phyloP scores from a whole-genome alignment of 2,329 filamentous ascomycete species.

The Akanthomyces lecanii region DNA sequence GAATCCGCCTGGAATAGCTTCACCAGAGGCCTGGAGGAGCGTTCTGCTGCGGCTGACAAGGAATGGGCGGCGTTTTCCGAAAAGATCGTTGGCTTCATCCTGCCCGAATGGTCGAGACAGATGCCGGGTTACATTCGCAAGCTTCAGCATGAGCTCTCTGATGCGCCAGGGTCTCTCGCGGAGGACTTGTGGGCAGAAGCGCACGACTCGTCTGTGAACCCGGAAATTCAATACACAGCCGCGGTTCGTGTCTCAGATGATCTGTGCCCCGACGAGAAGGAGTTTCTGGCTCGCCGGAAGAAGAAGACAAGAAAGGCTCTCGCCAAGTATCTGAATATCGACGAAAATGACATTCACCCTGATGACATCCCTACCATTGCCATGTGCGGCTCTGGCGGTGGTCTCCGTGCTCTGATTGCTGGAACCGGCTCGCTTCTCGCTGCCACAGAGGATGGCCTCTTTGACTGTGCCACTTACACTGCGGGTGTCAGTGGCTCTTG shows the following conservation, averaged over 20 bases:
- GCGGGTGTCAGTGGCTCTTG: constrained; percentile 94
- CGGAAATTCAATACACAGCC: constrained; percentile 80
- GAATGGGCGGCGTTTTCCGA: constrained; percentile 54
- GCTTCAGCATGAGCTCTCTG: constrained; percentile 80
- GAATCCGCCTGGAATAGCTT: constrained; percentile 46
- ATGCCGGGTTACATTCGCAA: constrained; percentile 76
- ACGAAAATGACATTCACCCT: constrained; percentile 77
- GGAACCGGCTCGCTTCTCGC: constrained; percentile 85
- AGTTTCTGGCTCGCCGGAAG: constrained; percentile 66
- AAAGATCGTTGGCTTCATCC: constrained; percentile 63
- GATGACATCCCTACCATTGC: constrained; percentile 92
- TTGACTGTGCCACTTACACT: constrained; percentile 92
- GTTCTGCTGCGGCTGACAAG: constrained; percentile 51
- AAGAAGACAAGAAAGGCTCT: constrained; percentile 66
- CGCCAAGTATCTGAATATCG: constrained; percentile 74
- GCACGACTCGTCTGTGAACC: constrained; percentile 75
- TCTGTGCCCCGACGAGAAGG: constrained; percentile 78
- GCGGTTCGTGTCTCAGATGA: constrained; percentile 75
- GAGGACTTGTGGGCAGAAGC: constrained; percentile 93
- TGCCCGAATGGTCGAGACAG: constrained; percentile 77
- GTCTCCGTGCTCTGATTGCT: constrained; percentile 82
- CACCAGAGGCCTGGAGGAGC: constrained; percentile 43
- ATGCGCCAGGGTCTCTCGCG: constrained; percentile 81
- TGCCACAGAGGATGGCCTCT: constrained; percentile 78
- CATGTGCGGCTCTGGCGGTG: constrained; percentile 90